Evolutionary conservation across 768 basidiomycete species (phyloP).

Genomic region (Kwoniella dejecticola): DNA sequence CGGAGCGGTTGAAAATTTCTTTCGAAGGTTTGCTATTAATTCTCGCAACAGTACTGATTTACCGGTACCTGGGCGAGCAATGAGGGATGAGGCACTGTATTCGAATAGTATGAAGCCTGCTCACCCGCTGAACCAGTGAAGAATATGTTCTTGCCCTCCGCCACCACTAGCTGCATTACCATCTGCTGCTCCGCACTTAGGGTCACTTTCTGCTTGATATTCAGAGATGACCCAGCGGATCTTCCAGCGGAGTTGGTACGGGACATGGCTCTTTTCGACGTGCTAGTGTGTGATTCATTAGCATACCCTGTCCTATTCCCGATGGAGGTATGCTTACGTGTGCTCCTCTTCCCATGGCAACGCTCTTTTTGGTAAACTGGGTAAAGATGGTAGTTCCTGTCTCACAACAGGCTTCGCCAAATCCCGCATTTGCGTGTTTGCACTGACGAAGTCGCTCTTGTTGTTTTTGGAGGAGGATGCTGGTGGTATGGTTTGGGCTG

Average conservation of each 20-base stretch:
- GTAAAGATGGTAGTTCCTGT: slow-evolving; percentile 27
- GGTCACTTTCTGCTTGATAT: slow-evolving; percentile 60
- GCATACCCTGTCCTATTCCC: neutral
- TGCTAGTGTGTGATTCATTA: neutral
- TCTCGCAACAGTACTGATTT: slow-evolving; percentile 93
- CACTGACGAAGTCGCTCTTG: slow-evolving; percentile 10
- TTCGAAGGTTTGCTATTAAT: slow-evolving; percentile 75
- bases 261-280: slow-evolving; percentile 20
- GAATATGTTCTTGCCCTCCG: slow-evolving; percentile 73
- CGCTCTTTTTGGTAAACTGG: slow-evolving; percentile 34
- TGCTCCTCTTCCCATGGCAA: slow-evolving; percentile 45
- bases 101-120: no score
- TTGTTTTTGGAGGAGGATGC: slow-evolving; percentile 10
- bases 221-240: slow-evolving; percentile 29
- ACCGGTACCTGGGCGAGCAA: slow-evolving; percentile 71
- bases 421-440: slow-evolving; percentile 7
- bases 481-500: slow-evolving; percentile 10
- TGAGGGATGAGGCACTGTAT: no score
- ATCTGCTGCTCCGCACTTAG: slow-evolving; percentile 84
- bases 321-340: slow-evolving; percentile 23
- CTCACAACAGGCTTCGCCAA: slow-evolving; percentile 7
- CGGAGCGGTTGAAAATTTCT: slow-evolving; percentile 60
- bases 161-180: slow-evolving; percentile 74
- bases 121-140: slow-evolving; percentile 96
- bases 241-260: slow-evolving; percentile 16